Evolutionary conservation across 257 asterid genomes (phyloP).

Genomic region (Hygrophila difformis): DNA sequence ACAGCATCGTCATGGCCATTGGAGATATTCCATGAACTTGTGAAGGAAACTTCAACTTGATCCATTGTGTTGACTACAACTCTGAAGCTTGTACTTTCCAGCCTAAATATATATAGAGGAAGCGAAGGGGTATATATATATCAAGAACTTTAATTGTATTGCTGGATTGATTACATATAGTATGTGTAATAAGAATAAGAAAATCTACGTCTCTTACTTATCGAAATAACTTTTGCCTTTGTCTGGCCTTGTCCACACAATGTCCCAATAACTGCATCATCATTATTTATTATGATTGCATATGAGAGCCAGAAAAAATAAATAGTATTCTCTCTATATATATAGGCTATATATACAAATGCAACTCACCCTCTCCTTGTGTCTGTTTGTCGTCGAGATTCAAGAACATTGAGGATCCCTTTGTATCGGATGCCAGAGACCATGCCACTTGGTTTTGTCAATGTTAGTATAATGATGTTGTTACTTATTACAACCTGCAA

Average conservation of each 20-base stretch:
- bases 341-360: not conserved
- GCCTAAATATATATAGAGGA: slow-evolving; percentile 22
- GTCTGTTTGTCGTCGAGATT: slow-evolving; percentile 16
- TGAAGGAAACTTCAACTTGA: slow-evolving; percentile 61
- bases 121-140: not conserved
- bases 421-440: slow-evolving; percentile 33
- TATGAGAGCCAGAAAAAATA: too few species aligned
- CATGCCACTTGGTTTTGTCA: slow-evolving; percentile 38
- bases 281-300: too few species aligned
- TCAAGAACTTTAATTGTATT: not conserved
- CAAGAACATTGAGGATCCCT: slow-evolving; percentile 41
- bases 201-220: slow-evolving; percentile 20
- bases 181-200: not conserved
- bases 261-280: slow-evolving; percentile 61
- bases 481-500: slow-evolving; percentile 53
- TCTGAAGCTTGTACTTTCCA: slow-evolving; percentile 25
- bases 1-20: slow-evolving; percentile 6
- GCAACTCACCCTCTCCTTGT: slow-evolving; percentile 36
- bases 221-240: slow-evolving; percentile 16
- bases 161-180: not conserved
- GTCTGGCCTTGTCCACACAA: slow-evolving; percentile 44
- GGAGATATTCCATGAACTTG: slow-evolving; percentile 31
- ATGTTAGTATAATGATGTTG: slow-evolving; percentile 35
- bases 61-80: slow-evolving; percentile 27
- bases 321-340: not conserved